A percentile compares a stretch with the other conserved stretches of the same genome.
Evolutionary conservation across 2,329 filamentous ascomycete genomes (phyloP).

Genomic region (Colletotrichum cordylinicola): DNA sequence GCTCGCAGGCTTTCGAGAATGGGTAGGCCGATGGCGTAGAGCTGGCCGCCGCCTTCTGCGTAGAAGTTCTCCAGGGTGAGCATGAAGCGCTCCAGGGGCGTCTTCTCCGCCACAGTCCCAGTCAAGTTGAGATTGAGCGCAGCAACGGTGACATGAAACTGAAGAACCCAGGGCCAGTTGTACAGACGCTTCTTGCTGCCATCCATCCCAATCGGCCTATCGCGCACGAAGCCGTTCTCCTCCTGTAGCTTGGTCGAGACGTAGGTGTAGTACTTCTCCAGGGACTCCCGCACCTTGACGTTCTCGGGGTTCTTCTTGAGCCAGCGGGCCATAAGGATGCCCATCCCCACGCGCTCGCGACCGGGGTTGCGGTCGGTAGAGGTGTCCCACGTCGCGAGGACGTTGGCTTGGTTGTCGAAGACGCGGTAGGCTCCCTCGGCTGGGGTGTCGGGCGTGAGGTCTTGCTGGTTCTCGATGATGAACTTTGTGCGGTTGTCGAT

Average conservation of each 20-base stretch:
- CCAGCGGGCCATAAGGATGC: slow-evolving; percentile 10
- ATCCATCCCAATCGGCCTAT: not conserved
- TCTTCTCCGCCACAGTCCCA: not conserved
- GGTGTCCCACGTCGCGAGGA: not conserved
- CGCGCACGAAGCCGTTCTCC: not conserved
- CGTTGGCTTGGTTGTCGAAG: slow-evolving; percentile 14
- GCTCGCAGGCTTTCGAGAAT: not conserved
- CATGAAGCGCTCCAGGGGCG: not conserved
- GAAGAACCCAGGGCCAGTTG: slow-evolving; percentile 15
- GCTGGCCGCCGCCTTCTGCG: not conserved
- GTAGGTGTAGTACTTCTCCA: not conserved
- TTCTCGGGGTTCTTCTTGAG: not conserved
- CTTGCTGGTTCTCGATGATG: slow-evolving; percentile 16
- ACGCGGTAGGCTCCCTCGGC: slow-evolving; percentile 1
- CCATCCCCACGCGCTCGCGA: slow-evolving; percentile 19
- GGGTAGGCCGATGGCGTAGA: slow-evolving; percentile 8
- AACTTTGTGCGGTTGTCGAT: not conserved
- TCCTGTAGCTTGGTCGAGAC: slow-evolving; percentile 12
- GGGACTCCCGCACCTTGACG: not conserved
- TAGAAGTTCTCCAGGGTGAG: slow-evolving; percentile 5
- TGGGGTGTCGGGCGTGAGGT: not conserved
- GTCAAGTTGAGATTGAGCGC: not conserved
- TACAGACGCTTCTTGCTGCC: not conserved
- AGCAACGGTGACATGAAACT: slow-evolving; percentile 6
- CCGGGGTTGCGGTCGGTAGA: slow-evolving; percentile 8